Percentiles rank a stretch among this genome's conserved stretches.
Conservation (phyloP, 768 basidiomycete species). For the Pleurotus pulmonarius region DNA sequence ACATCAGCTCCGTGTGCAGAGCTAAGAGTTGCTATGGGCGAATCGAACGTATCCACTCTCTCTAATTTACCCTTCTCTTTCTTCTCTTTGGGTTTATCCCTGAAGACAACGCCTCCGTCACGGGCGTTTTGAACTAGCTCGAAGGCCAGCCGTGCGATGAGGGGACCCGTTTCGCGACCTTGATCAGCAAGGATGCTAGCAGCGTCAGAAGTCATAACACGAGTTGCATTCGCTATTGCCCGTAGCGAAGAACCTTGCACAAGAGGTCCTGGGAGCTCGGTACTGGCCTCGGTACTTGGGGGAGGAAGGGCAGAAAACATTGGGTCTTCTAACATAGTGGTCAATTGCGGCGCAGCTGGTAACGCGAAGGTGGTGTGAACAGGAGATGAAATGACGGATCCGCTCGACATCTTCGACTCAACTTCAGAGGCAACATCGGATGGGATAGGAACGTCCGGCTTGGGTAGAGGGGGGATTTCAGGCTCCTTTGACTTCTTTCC, state of each 20-base stretch:
- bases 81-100: conserved; percentile 47
- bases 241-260: conserved; percentile 65
- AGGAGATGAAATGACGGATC: conserved; percentile 34
- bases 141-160: conserved; percentile 63
- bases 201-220: conserved; percentile 83
- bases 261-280: conserved; percentile 22
- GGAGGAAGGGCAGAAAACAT: conserved; percentile 10
- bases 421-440: background rate
- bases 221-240: conserved; percentile 78
- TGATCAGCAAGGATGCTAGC: conserved; percentile 71
- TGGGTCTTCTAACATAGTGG: conserved; percentile 32
- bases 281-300: conserved; percentile 15
- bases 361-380: conserved; percentile 36
- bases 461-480: background rate
- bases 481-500: conserved; percentile 8
- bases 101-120: conserved; percentile 52
- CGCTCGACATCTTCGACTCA: background rate
- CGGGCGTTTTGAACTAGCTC: conserved; percentile 66
- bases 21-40: conserved; percentile 40
- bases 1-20: conserved; percentile 38
- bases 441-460: background rate
- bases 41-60: conserved; percentile 20
- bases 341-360: conserved; percentile 40
- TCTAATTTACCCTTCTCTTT: conserved; percentile 27
- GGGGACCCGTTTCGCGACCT: conserved; percentile 55